Evolutionary conservation across 1,284 basidiomycete species (phyloP).

Genomic region (Albatrellus sp.): DNA sequence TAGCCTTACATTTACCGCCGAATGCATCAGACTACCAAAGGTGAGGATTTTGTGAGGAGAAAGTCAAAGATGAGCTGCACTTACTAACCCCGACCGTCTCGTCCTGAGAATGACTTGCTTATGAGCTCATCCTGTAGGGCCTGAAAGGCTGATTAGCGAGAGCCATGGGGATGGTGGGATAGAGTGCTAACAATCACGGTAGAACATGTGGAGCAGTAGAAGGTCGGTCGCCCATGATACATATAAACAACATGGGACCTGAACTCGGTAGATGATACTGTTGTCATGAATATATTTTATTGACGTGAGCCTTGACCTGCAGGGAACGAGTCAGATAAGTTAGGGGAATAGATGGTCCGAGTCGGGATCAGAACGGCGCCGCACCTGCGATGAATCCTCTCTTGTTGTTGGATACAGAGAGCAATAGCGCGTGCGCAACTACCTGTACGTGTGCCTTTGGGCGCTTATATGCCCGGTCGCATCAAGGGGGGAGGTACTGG

Average conservation of each 20-base stretch:
- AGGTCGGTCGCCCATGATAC: constrained; percentile 47
- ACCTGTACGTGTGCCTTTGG: too few relatives aligned
- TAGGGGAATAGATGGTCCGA: too few relatives aligned
- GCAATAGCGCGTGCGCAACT: too few relatives aligned
- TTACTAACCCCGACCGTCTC: constrained; percentile 74
- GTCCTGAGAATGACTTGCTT: constrained; percentile 75
- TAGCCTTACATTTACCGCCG: constrained; percentile 62
- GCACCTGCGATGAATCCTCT: too few relatives aligned
- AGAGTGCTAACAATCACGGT: constrained; percentile 43
- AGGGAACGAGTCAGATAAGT: too few relatives aligned
- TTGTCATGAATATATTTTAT: too few relatives aligned
- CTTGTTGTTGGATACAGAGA: too few relatives aligned
- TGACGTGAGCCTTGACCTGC: too few relatives aligned
- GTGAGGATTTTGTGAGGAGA: not conserved
- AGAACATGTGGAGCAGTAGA: constrained; percentile 52
- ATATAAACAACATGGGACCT: constrained; percentile 35
- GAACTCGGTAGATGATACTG: too few relatives aligned
- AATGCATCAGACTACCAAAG: constrained; percentile 55
- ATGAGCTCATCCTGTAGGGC: constrained; percentile 79
- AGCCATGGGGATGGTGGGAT: not conserved
- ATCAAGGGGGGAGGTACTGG: too few relatives aligned
- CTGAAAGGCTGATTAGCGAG: constrained; percentile 21
- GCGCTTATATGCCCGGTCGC: too few relatives aligned
- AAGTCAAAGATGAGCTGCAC: constrained; percentile 18
- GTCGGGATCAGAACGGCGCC: too few relatives aligned